Conservation (phyloP, 441 rosid genomes). For the Biscutella laevigata region DNA sequence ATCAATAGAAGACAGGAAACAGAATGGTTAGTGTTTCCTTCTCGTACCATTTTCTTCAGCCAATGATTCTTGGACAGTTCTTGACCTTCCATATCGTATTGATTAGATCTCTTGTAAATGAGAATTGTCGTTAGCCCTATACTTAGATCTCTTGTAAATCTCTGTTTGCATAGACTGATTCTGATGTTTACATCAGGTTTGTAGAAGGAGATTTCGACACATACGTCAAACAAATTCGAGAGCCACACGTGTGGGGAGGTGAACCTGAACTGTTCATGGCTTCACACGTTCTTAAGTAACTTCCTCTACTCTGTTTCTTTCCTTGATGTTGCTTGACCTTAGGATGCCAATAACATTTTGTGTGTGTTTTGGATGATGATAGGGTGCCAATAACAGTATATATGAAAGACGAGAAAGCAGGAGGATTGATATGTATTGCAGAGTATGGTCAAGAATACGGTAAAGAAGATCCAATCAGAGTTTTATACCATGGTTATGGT, state of each 20-base stretch:
- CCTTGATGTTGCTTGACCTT: neutral
- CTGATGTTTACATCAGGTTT: constrained; percentile 47
- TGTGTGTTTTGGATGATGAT: neutral
- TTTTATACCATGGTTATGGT: constrained; percentile 79
- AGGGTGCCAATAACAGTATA: constrained; percentile 89
- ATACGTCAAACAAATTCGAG: constrained; percentile 60
- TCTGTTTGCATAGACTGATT: neutral
- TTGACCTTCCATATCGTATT: neutral
- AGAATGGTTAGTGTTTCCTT: constrained; percentile 61
- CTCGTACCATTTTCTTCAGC: no score
- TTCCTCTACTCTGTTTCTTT: neutral
- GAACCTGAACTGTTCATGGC: constrained; percentile 95
- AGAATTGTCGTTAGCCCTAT: no score
- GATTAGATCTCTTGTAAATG: no score
- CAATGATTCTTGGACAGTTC: no score
- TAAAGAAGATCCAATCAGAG: constrained; percentile 57
- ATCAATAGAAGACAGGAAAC: constrained; percentile 77
- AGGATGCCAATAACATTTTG: no score
- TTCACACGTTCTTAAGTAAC: constrained; percentile 70
- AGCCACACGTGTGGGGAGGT: constrained; percentile 94
- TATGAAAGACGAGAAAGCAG: constrained; percentile 55
- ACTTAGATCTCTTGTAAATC: no score
- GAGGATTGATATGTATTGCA: constrained; percentile 66
- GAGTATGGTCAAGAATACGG: constrained; percentile 90
- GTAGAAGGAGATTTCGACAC: constrained; percentile 84